Conservation (phyloP, 805 yeast genomes). For the Spathaspora boniae region DNA sequence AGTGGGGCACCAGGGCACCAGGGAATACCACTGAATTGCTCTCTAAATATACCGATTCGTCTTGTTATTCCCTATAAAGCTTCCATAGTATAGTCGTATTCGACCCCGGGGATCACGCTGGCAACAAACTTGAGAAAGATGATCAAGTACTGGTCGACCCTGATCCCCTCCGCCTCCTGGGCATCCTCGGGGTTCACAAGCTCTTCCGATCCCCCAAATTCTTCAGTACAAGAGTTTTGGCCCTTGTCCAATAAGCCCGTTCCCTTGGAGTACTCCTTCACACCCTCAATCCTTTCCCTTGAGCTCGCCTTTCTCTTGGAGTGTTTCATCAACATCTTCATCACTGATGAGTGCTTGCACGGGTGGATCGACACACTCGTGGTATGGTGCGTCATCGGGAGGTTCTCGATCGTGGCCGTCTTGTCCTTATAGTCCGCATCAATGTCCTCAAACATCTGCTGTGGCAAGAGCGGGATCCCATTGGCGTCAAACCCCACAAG, state of each 20-base stretch:
- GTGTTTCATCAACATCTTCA: conserved; percentile 77
- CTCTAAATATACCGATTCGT: not conserved
- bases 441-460: conserved; percentile 93
- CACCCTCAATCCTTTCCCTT: conserved; percentile 21
- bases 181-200: conserved; percentile 19
- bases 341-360: conserved; percentile 91
- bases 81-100: conserved; percentile 98
- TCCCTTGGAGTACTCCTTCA: too few relatives aligned
- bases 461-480: conserved; percentile 83
- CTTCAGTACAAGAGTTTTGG: too few relatives aligned
- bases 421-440: conserved; percentile 88
- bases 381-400: conserved; percentile 76
- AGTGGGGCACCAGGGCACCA: too few relatives aligned
- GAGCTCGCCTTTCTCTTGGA: conserved; percentile 50
- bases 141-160: conserved; percentile 88
- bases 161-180: conserved; percentile 41
- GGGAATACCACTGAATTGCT: not conserved
- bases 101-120: conserved; percentile 96
- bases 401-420: conserved; percentile 91
- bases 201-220: conserved; percentile 11
- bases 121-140: conserved; percentile 91
- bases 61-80: conserved; percentile 54
- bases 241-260: too few relatives aligned
- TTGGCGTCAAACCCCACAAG: conserved; percentile 80
- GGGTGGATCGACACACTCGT: conserved; percentile 93